Base-by-base conservation (phyloP, 345 rosid species). In the Eucalyptus regnans region DNA sequence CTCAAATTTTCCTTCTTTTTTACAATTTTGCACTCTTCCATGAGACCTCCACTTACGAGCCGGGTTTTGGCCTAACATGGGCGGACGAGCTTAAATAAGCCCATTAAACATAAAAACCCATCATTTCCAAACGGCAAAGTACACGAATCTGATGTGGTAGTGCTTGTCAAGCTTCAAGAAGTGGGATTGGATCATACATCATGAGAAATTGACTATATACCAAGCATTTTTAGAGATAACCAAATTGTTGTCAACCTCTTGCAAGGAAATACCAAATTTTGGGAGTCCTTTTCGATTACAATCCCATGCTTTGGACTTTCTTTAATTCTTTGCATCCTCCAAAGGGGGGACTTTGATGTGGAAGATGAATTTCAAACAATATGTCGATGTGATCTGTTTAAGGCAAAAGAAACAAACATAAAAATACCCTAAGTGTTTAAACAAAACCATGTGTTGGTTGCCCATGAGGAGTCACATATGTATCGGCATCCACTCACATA, bases 221-320 rank as follows among this genome's bases (percentile, higher is more conserved):
- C 27, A 56, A 56, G 60, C 60, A 56, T 56, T 56, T 56, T 56
- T 3, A 22, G 0, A 56, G 33, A 12, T 13, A 62, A 62, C 33
- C 3, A 62, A 62, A 62, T 29, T 62, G 31, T 12, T 17, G 0
- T 62, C 71, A 29, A 62, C 31, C 71, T 62, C 7, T 62, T 13
- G 33, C 8, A 12, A 29, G 68, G 4, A 62, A 29, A 62, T 62
- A 62, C 15, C 71, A 62, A 62, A 29, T 12, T 62, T 29, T 13
- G 71, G n/a, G 33, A 29, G 17, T 62, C 71, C 1, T 62, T 29
- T 62, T 6, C 0, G 0, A 62, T 62, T 29, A 62, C 33, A 29
- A 62, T 62, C 71, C 15, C 71, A 13, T 29, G 9, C 71, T 62
- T 62, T 56, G 15, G 33, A 62, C 33, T 29, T 33, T 29, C 9